Conservation (phyloP, 2,329 filamentous ascomycete species). For the Penicillium sp. region DNA sequence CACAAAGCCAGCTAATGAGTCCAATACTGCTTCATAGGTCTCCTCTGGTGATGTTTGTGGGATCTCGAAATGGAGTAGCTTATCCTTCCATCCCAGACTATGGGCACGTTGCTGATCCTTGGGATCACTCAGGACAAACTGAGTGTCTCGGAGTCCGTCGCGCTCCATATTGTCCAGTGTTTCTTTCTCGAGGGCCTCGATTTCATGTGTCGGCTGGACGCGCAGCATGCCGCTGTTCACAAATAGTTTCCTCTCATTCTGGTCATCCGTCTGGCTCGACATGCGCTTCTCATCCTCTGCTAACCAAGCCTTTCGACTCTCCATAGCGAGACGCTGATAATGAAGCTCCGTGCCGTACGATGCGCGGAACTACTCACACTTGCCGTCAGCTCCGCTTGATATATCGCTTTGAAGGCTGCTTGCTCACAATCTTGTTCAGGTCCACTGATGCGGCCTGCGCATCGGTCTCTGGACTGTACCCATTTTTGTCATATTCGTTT, state of each 20-base stretch:
- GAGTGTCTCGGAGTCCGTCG: constrained; percentile 13
- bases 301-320: constrained; percentile 11
- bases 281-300: constrained; percentile 13
- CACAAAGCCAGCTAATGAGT: constrained; percentile 14
- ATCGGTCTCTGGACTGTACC: constrained; percentile 10
- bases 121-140: constrained; percentile 14
- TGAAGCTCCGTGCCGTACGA: constrained; percentile 16
- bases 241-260: constrained; percentile 10
- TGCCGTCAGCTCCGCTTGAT: too few relatives aligned
- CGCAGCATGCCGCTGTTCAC: constrained; percentile 18
- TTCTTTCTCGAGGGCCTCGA: constrained; percentile 13
- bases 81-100: constrained; percentile 12
- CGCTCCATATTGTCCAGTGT: constrained; percentile 16
- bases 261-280: constrained; percentile 2
- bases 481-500: constrained; percentile 11
- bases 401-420: too few relatives aligned
- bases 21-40: constrained; percentile 12
- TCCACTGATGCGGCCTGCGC: constrained; percentile 17
- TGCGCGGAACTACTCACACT: constrained; percentile 10
- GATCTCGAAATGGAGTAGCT: constrained; percentile 14
- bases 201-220: constrained; percentile 12
- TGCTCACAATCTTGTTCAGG: constrained; percentile 17
- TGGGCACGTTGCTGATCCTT: constrained; percentile 13
- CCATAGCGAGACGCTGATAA: constrained; percentile 17
- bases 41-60: constrained; percentile 2